These are phyloP conservation scores for Trichoderma sp. DNA, from an alignment of 2,329 filamentous ascomycete species.

Conservation along the genomic window DNA sequence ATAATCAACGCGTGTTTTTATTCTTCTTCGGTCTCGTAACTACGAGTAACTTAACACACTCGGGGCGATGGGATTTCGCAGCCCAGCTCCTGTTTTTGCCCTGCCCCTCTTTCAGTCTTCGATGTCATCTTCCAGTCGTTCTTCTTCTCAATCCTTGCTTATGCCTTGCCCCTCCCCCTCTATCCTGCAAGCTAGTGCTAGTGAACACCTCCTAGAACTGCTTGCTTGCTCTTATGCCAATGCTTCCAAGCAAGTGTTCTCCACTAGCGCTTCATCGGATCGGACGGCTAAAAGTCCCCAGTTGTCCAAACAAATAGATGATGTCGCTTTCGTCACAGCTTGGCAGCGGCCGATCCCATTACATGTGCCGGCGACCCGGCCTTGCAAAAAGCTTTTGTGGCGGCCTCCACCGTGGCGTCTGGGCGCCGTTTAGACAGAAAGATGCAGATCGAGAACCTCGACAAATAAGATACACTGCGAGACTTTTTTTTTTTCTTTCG, in stretches of 20 bases:
- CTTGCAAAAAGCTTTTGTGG: not conserved
- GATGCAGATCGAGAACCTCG: not conserved
- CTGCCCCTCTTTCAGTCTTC: not conserved
- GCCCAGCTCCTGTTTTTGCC: not conserved
- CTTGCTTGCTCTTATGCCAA: not conserved
- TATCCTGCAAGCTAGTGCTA: not conserved
- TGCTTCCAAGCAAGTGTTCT: not conserved
- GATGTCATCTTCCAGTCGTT: not conserved
- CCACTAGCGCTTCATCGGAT: slow-evolving; percentile 11
- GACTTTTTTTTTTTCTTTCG: not conserved
- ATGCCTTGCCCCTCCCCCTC: not conserved
- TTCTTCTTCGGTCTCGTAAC: not conserved
- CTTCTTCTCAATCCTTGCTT: not conserved
- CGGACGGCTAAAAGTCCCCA: slow-evolving; percentile 5
- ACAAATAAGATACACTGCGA: no score
- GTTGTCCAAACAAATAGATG: not conserved
- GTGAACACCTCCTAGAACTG: not conserved
- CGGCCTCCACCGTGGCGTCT: not conserved
- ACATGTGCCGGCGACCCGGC: not conserved
- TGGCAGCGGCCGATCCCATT: not conserved
- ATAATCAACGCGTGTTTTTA: not conserved
- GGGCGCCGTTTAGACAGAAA: not conserved
- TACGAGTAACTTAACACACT: not conserved
- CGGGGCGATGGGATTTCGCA: not conserved
- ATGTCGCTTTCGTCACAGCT: not conserved